These are phyloP conservation scores for Yamadazyma diddensiae DNA, from an alignment of 1,139 yeast genomes.

Conservation along the genomic window DNA sequence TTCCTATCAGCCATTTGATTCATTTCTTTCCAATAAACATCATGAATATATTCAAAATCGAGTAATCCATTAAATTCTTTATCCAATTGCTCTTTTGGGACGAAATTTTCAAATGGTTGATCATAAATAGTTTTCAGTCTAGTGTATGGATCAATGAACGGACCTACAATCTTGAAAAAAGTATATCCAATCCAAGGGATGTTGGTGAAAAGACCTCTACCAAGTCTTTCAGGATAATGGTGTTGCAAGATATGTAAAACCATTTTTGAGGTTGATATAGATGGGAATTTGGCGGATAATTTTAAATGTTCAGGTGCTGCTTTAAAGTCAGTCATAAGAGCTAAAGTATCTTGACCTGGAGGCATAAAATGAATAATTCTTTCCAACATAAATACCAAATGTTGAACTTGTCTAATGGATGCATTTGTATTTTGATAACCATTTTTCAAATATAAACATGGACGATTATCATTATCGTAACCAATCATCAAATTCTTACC, in stretches of 20 bases:
- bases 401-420: constrained; percentile 85
- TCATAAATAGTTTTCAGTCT: constrained; percentile 88
- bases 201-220: constrained; percentile 84
- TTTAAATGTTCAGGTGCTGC: constrained; percentile 46
- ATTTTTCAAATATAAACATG: constrained; percentile 84
- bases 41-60: constrained; percentile 79
- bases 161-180: constrained; percentile 83
- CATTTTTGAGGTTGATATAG: constrained; percentile 57
- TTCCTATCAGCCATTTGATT: constrained; percentile 55
- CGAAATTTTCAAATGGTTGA: constrained; percentile 81
- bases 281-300: constrained; percentile 41
- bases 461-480: constrained; percentile 82
- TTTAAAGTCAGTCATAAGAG: constrained; percentile 86
- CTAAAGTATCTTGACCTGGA: constrained; percentile 89
- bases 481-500: constrained; percentile 91
- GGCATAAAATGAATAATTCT: constrained; percentile 93
- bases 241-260: constrained; percentile 86
- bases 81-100: constrained; percentile 79
- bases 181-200: constrained; percentile 93
- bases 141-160: constrained; percentile 93
- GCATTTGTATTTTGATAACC: constrained; percentile 93
- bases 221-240: constrained; percentile 94
- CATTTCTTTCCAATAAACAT: constrained; percentile 76
- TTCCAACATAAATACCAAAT: constrained; percentile 87
- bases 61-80: constrained; percentile 79